A percentile compares a stretch with the other conserved stretches of the same genome.
Conservation (phyloP, 768 basidiomycete genomes). For the Tulasnella sp. region DNA sequence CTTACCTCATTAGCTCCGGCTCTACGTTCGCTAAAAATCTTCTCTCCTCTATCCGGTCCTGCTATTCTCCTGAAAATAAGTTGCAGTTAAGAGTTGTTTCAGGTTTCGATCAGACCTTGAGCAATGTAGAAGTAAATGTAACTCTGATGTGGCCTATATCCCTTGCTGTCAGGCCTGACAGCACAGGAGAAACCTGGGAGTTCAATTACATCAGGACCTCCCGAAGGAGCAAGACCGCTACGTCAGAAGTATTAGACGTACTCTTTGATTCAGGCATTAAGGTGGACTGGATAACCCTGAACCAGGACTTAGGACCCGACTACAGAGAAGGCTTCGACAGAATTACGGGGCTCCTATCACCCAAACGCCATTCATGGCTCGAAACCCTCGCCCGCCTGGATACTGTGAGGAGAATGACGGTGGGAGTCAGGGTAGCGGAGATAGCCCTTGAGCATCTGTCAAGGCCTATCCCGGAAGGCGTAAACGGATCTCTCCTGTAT, state of each 20-base stretch:
- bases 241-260: not conserved
- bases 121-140: too few species aligned
- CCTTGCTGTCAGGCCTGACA: not conserved
- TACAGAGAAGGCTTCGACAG: not conserved
- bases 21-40: not conserved
- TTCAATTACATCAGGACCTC: not conserved
- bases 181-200: not conserved
- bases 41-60: not conserved
- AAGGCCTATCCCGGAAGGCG: not conserved
- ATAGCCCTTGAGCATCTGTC: not conserved
- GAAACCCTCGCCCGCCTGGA: not conserved
- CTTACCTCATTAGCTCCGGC: not conserved
- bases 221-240: not conserved
- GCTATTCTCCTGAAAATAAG: not conserved
- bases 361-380: not conserved
- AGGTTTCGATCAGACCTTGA: too few species aligned
- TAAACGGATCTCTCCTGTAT: not conserved
- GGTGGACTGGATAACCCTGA: not conserved
- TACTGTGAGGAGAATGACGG: not conserved
- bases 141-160: not conserved
- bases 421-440: not conserved
- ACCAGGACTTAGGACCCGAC: too few species aligned
- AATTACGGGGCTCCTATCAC: not conserved
- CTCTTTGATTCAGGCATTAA: not conserved
- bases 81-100: not conserved